A percentile compares a stretch with the other conserved stretches of the same genome.
Conservation (phyloP, 495 filamentous ascomycete species). For the Hamigera avellanea region DNA sequence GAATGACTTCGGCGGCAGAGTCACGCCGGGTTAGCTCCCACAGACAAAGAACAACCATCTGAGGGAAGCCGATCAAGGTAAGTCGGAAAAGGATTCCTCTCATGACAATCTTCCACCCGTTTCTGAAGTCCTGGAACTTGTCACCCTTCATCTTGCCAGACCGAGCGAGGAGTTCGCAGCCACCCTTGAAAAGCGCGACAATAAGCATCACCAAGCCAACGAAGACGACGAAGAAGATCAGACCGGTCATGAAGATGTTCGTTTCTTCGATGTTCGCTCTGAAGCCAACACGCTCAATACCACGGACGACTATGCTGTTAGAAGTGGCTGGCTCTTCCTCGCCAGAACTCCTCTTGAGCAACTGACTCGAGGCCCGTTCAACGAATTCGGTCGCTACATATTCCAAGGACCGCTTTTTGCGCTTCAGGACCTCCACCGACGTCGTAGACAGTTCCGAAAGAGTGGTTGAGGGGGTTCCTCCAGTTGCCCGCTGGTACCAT, state of each 20-base stretch:
- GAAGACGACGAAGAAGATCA: slow-evolving; percentile 84
- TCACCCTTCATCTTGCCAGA: slow-evolving; percentile 72
- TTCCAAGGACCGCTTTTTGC: slow-evolving; percentile 38
- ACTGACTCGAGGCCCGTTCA: slow-evolving; percentile 32
- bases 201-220: slow-evolving; percentile 57
- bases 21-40: slow-evolving; percentile 89
- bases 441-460: slow-evolving; percentile 60
- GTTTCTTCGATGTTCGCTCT: slow-evolving; percentile 73
- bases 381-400: slow-evolving; percentile 26
- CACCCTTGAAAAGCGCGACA: slow-evolving; percentile 68
- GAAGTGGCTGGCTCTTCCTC: slow-evolving; percentile 32
- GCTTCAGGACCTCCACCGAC: slow-evolving; percentile 79
- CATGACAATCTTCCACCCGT: slow-evolving; percentile 76
- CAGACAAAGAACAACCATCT: slow-evolving; percentile 81
- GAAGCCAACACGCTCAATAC: slow-evolving; percentile 88
- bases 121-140: slow-evolving; percentile 88
- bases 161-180: slow-evolving; percentile 62
- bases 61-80: slow-evolving; percentile 84
- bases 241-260: slow-evolving; percentile 87
- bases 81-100: slow-evolving; percentile 90
- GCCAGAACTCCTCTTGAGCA: slow-evolving; percentile 40
- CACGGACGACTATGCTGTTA: slow-evolving; percentile 59
- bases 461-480: slow-evolving; percentile 73
- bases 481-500: slow-evolving; percentile 94
- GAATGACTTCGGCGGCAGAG: slow-evolving; percentile 75